These are phyloP conservation scores for Botrytis deweyae DNA, from an alignment of 2,329 filamentous ascomycete genomes.

Conservation along the genomic window DNA sequence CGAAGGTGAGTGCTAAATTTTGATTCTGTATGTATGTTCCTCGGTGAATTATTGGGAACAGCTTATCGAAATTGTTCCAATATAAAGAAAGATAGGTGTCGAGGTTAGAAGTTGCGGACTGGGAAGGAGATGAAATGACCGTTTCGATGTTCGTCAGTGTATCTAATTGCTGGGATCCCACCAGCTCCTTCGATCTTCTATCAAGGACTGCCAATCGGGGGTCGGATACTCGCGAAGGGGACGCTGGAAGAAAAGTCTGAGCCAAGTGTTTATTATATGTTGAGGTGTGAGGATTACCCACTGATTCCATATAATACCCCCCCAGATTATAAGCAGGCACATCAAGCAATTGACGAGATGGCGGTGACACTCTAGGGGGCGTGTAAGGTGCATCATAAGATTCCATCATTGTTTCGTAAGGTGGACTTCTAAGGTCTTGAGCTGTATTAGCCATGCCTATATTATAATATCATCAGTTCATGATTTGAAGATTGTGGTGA, in stretches of 20 bases:
- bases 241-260: constrained; percentile 37
- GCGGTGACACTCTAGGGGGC: constrained; percentile 33
- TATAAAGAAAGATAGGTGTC: constrained; percentile 35
- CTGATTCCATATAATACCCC: constrained; percentile 38
- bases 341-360: constrained; percentile 34
- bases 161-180: constrained; percentile 28
- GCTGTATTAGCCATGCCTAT: constrained; percentile 24
- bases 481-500: not conserved
- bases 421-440: constrained; percentile 33
- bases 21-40: constrained; percentile 31
- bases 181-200: constrained; percentile 31
- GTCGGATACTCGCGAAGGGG: constrained; percentile 33
- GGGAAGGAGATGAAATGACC: constrained; percentile 22
- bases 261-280: constrained; percentile 36
- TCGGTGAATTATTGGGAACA: constrained; percentile 37
- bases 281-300: constrained; percentile 39
- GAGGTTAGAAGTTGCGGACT: constrained; percentile 28
- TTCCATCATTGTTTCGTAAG: constrained; percentile 33
- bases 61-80: constrained; percentile 34
- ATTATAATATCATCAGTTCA: constrained; percentile 3
- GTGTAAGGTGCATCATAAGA: constrained; percentile 33
- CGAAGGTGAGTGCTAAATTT: constrained; percentile 31
- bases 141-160: constrained; percentile 25
- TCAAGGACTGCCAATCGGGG: constrained; percentile 33
- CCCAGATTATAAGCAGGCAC: constrained; percentile 30